phyloP scores from a whole-genome alignment of 1,284 basidiomycete species.

The Heliocybe sulcata region DNA sequence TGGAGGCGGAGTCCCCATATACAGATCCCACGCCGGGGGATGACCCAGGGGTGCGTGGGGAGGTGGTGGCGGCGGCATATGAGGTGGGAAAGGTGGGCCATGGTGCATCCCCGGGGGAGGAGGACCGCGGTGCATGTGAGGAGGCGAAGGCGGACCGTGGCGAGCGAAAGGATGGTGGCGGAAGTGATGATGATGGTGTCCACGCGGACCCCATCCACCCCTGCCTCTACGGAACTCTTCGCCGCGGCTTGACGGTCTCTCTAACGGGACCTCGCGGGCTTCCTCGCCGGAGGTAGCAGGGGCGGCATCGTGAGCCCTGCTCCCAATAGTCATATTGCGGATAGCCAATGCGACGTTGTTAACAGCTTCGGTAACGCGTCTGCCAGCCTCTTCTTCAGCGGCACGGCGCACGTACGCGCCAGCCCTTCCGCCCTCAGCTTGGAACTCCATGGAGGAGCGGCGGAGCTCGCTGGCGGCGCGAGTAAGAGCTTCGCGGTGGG shows the following conservation, averaged over 20 bases:
- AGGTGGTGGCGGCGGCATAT: background rate
- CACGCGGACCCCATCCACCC: background rate
- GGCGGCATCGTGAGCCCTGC: background rate
- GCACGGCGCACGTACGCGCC: slow-evolving; percentile 36
- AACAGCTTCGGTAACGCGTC: slow-evolving; percentile 56
- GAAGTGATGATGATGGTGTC: background rate
- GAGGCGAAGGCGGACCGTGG: slow-evolving; percentile 14
- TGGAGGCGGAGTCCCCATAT: slow-evolving; percentile 7
- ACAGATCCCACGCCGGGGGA: no score
- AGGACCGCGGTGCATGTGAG: slow-evolving; percentile 12
- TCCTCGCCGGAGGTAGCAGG: slow-evolving; percentile 14
- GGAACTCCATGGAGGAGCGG: slow-evolving; percentile 33
- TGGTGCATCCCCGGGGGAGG: slow-evolving; percentile 17
- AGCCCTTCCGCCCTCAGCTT: slow-evolving; percentile 25
- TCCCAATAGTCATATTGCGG: slow-evolving; percentile 25
- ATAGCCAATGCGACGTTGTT: slow-evolving; percentile 49
- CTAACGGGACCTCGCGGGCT: background rate
- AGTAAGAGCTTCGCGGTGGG: slow-evolving; percentile 49
- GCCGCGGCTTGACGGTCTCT: background rate
- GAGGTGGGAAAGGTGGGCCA: slow-evolving; percentile 9
- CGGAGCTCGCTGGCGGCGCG: slow-evolving; percentile 44
- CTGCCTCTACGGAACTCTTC: background rate
- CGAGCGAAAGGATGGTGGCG: slow-evolving; percentile 12
- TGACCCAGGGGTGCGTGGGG: background rate
- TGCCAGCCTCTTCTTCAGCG: slow-evolving; percentile 57